Evolutionary conservation across 371 early-diverging fungal species (phyloP).

Genomic region (Syncephalastrum monosporum): DNA sequence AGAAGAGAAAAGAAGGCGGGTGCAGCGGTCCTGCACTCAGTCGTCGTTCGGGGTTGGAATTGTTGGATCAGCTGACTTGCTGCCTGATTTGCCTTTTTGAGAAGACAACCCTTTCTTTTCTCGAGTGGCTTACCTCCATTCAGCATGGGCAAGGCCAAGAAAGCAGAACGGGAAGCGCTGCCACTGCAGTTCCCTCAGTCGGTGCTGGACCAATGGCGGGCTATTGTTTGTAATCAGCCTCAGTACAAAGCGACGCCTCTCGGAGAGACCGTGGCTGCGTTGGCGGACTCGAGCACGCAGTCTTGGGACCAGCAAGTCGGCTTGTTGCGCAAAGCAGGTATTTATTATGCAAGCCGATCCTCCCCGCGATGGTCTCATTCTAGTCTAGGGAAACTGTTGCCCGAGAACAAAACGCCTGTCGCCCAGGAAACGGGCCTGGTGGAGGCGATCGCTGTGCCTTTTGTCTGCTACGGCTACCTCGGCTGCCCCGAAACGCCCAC

Average conservation of each 20-base stretch:
- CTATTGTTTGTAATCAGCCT: not conserved
- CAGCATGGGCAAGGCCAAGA: no score
- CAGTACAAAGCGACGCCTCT: not conserved
- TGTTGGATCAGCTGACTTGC: no score
- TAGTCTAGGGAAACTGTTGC: not conserved
- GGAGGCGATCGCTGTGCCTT: constrained; percentile 21
- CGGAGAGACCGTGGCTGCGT: not conserved
- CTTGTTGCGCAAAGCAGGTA: constrained; percentile 2
- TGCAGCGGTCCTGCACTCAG: no score
- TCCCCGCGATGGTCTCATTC: no score
- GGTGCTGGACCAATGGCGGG: not conserved
- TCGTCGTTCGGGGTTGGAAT: no score
- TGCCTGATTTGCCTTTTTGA: no score
- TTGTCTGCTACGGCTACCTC: constrained; percentile 44
- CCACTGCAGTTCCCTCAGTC: not conserved
- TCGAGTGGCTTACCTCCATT: no score
- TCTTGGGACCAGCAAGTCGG: constrained; percentile 3
- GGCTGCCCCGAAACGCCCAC: constrained; percentile 39
- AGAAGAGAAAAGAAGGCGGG: no score
- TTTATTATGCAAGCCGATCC: no score
- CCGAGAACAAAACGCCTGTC: not conserved
- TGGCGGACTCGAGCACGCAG: not conserved
- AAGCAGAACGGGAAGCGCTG: not conserved
- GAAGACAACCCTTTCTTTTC: no score
- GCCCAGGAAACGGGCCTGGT: not conserved